A percentile compares a stretch with the other conserved stretches of the same genome.
Evolutionary conservation across 495 filamentous ascomycete genomes (phyloP).

Genomic region (Parachaetomium inaequale): DNA sequence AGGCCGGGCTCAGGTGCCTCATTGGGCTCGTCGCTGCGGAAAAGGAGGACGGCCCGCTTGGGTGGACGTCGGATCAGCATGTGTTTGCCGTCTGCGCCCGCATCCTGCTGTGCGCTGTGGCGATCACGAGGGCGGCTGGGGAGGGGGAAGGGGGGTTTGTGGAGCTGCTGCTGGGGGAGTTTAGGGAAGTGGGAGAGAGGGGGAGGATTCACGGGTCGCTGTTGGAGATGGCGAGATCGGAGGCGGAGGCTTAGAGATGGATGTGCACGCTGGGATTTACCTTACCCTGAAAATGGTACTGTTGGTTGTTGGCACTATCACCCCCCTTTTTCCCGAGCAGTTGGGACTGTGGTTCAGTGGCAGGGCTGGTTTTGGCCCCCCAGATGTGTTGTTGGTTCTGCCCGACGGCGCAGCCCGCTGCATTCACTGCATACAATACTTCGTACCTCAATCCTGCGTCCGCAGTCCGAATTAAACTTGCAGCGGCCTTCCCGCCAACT

Average conservation of each 20-base stretch:
- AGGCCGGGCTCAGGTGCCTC: slow-evolving; percentile 53
- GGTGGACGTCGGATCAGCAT: slow-evolving; percentile 70
- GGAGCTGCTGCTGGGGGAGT: slow-evolving; percentile 28
- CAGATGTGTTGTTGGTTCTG: neutral
- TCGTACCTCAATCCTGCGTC: no score
- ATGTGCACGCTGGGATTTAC: neutral
- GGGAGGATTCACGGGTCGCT: slow-evolving; percentile 34
- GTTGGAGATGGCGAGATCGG: slow-evolving; percentile 28
- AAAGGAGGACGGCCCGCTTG: slow-evolving; percentile 64
- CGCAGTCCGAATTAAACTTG: no score
- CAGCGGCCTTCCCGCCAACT: neutral
- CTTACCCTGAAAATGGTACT: neutral
- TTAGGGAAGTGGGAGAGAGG: slow-evolving; percentile 27
- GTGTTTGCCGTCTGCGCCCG: slow-evolving; percentile 65
- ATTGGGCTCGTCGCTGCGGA: slow-evolving; percentile 34
- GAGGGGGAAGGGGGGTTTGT: slow-evolving; percentile 8
- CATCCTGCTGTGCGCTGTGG: slow-evolving; percentile 49
- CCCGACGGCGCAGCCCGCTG: no score
- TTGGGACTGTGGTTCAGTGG: neutral
- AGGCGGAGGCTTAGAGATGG: neutral
- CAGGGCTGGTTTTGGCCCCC: neutral
- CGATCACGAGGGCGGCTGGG: slow-evolving; percentile 15
- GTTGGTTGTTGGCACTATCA: neutral
- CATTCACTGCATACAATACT: no score
- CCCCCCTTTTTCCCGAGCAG: neutral